These are phyloP conservation scores for Rosa multiflora DNA, from an alignment of 306 rosid genomes.

Conservation along the genomic window DNA sequence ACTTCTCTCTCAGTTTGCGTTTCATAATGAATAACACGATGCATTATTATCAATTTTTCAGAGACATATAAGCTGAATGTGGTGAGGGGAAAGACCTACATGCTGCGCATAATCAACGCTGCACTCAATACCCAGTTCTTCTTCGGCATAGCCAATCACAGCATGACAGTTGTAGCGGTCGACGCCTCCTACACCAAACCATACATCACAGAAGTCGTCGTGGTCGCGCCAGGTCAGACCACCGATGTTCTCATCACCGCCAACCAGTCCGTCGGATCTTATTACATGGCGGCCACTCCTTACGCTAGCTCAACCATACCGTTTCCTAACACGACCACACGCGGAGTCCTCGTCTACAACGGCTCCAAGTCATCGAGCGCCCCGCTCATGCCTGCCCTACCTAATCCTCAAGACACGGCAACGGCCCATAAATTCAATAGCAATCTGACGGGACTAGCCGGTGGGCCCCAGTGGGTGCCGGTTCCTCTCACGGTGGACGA, in stretches of 20 bases:
- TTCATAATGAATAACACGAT: background rate
- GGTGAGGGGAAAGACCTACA: constrained; percentile 46
- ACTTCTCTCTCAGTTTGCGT: background rate
- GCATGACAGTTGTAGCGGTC: constrained; percentile 53
- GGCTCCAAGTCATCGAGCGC: background rate
- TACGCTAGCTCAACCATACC: background rate
- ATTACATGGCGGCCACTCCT: constrained; percentile 60
- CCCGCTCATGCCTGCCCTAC: constrained; percentile 49
- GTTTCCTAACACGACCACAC: constrained; percentile 25
- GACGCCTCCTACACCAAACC: constrained; percentile 57
- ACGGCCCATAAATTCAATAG: constrained; percentile 49
- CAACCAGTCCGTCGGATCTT: constrained; percentile 40
- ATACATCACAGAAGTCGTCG: constrained; percentile 43
- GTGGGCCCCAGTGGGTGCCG: constrained; percentile 51
- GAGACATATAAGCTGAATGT: constrained; percentile 40
- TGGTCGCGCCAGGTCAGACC: constrained; percentile 61
- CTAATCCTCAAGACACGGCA: constrained; percentile 37
- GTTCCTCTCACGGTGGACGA: constrained; percentile 49
- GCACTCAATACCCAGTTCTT: constrained; percentile 63
- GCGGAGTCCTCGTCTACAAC: constrained; percentile 43
- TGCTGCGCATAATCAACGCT: constrained; percentile 61
- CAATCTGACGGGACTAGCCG: constrained; percentile 32
- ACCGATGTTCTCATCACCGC: constrained; percentile 47
- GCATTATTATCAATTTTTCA: background rate
- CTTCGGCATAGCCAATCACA: constrained; percentile 65